Evolutionary conservation across 2,329 filamentous ascomycete species (phyloP).

Genomic region (Claviceps humidiphila): DNA sequence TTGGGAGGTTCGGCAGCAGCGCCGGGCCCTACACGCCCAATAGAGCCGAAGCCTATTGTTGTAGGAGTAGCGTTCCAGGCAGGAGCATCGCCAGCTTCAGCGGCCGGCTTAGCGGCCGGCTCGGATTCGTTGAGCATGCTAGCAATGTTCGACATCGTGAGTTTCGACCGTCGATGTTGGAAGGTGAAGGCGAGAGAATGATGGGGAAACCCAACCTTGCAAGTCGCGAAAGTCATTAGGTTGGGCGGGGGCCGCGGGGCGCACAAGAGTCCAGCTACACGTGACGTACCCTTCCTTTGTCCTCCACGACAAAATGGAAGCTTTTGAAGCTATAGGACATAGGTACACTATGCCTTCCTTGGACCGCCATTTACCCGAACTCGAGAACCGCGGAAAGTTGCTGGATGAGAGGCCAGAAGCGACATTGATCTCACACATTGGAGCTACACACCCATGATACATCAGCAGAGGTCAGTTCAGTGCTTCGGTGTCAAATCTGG

Average conservation of each 20-base stretch:
- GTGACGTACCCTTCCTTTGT: neutral
- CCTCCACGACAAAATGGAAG: too few species aligned
- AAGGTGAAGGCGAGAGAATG: neutral
- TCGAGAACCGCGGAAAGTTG: neutral
- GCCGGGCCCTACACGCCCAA: constrained; percentile 1
- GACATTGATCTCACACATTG: neutral
- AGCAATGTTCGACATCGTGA: constrained; percentile 7
- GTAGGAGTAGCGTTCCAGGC: neutral
- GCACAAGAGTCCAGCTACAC: neutral
- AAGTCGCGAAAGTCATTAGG: too few species aligned
- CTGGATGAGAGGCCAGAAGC: neutral
- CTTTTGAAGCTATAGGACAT: too few species aligned
- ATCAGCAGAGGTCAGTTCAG: neutral
- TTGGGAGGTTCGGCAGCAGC: neutral
- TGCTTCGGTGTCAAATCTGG: neutral
- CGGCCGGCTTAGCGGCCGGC: neutral
- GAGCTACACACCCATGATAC: neutral
- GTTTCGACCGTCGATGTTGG: neutral
- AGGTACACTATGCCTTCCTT: too few species aligned
- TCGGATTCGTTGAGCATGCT: constrained; percentile 4
- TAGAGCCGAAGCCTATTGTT: neutral
- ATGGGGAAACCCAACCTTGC: neutral
- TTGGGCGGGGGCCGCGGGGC: neutral
- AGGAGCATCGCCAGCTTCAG: neutral
- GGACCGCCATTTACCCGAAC: neutral